A percentile compares a stretch with the other conserved stretches of the same genome.
These are phyloP conservation scores for Podospora pseudocomata DNA, from an alignment of 495 filamentous ascomycete species.

Conservation along the genomic window DNA sequence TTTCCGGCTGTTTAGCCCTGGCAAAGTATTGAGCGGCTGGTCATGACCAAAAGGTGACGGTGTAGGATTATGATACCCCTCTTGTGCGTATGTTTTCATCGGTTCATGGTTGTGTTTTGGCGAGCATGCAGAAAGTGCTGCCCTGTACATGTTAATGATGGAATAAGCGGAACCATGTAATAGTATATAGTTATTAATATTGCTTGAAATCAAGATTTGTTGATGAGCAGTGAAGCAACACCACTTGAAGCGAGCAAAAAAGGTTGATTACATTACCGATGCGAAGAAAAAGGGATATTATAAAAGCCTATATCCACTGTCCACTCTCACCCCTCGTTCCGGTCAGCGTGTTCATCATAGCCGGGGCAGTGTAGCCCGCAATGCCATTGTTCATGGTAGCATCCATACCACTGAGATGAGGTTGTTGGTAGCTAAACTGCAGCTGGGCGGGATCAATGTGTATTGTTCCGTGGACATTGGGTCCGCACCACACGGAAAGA, in stretches of 20 bases:
- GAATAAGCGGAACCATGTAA: background rate
- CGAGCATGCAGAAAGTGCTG: too few species aligned
- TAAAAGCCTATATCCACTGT: background rate
- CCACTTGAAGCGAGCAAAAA: too few species aligned
- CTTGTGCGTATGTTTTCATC: background rate
- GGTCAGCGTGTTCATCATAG: too few species aligned
- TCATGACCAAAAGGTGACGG: background rate
- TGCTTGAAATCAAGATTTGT: background rate
- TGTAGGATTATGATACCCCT: background rate
- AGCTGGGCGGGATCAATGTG: background rate
- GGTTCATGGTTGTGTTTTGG: background rate
- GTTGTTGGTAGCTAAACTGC: background rate
- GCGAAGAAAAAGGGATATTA: background rate
- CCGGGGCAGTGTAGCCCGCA: background rate
- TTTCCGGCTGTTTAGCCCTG: conserved; percentile 24
- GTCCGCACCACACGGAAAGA: background rate
- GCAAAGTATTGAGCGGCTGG: background rate
- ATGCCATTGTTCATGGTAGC: background rate
- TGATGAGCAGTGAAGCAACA: too few species aligned
- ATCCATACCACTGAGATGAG: background rate
- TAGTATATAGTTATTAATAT: background rate
- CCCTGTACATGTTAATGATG: background rate
- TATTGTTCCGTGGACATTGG: background rate
- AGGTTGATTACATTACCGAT: too few species aligned
- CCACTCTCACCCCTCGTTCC: background rate